Percentiles rank a stretch among this genome's conserved stretches.
phyloP scores from a whole-genome alignment of 768 basidiomycete species.

The Pleurotus sapidus region DNA sequence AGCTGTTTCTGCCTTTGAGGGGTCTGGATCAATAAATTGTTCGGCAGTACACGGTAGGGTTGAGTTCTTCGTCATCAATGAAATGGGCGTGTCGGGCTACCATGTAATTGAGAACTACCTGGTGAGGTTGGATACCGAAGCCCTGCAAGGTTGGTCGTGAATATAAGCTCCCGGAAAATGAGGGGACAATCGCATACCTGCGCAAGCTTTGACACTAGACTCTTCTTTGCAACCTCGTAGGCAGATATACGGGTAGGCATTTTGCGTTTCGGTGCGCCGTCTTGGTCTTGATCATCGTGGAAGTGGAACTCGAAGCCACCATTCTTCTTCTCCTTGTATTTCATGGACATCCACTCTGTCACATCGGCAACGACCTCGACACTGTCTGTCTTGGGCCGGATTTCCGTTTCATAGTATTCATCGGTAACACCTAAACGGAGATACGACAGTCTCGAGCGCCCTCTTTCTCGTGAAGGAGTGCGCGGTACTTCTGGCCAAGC shows the following conservation, averaged over 20 bases:
- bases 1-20: slow-evolving; percentile 48
- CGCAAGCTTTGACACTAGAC: slow-evolving; percentile 72
- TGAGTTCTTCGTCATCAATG: slow-evolving; percentile 77
- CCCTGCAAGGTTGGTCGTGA: slow-evolving; percentile 42
- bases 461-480: slow-evolving; percentile 75
- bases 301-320: slow-evolving; percentile 61
- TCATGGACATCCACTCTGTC: slow-evolving; percentile 87
- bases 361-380: slow-evolving; percentile 90
- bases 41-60: slow-evolving; percentile 83
- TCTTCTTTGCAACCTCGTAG: slow-evolving; percentile 83
- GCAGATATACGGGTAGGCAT: slow-evolving; percentile 81
- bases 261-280: slow-evolving; percentile 63
- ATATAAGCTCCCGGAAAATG: neutral
- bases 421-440: slow-evolving; percentile 65
- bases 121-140: slow-evolving; percentile 79
- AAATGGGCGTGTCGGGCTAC: slow-evolving; percentile 59
- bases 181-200: slow-evolving; percentile 48
- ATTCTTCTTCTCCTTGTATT: slow-evolving; percentile 74
- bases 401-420: slow-evolving; percentile 71
- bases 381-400: slow-evolving; percentile 65
- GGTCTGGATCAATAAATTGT: slow-evolving; percentile 76
- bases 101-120: slow-evolving; percentile 84
- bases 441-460: slow-evolving; percentile 62
- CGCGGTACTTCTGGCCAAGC: slow-evolving; percentile 89
- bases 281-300: slow-evolving; percentile 66